phyloP scores from a whole-genome alignment of 257 asterid genomes.

The Henckelia pumila region DNA sequence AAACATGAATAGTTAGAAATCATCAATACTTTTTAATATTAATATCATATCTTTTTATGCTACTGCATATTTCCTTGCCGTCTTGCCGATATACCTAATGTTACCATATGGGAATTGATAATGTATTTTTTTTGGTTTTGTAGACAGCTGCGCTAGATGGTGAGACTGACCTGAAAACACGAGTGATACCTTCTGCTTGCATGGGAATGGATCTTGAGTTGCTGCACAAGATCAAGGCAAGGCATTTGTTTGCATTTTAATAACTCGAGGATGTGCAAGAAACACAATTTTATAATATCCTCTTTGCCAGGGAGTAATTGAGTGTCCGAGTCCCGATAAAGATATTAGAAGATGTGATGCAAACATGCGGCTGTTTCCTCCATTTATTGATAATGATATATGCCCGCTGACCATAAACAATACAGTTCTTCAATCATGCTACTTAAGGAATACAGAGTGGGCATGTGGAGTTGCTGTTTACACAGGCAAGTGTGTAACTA shows the following conservation, averaged over 20 bases:
- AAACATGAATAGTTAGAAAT: neutral
- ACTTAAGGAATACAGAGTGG: conserved; percentile 97
- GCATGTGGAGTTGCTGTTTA: conserved; percentile 99
- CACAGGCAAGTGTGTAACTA: conserved; percentile 63
- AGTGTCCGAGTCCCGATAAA: conserved; percentile 91
- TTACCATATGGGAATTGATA: conserved; percentile 20
- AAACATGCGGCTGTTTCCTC: conserved; percentile 92
- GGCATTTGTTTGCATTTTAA: conserved; percentile 19
- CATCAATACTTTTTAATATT: conserved; percentile 8
- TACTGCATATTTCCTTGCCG: neutral
- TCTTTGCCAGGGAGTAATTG: conserved; percentile 84
- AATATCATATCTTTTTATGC: conserved; percentile 13
- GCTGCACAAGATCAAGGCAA: conserved; percentile 90
- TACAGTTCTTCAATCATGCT: conserved; percentile 92
- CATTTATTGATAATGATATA: conserved; percentile 91
- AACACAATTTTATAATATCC: conserved; percentile 19
- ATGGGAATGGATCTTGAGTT: conserved; percentile 91
- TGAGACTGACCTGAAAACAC: conserved; percentile 96
- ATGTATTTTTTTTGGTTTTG: conserved; percentile 28
- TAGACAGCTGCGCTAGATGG: conserved; percentile 98
- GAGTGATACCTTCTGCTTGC: conserved; percentile 86
- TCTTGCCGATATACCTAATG: conserved; percentile 6
- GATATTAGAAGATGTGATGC: conserved; percentile 97
- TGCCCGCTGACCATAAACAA: conserved; percentile 91
- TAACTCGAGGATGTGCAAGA: conserved; percentile 13